phyloP scores from a whole-genome alignment of 768 basidiomycete genomes.

The Termitomyces sp. region DNA sequence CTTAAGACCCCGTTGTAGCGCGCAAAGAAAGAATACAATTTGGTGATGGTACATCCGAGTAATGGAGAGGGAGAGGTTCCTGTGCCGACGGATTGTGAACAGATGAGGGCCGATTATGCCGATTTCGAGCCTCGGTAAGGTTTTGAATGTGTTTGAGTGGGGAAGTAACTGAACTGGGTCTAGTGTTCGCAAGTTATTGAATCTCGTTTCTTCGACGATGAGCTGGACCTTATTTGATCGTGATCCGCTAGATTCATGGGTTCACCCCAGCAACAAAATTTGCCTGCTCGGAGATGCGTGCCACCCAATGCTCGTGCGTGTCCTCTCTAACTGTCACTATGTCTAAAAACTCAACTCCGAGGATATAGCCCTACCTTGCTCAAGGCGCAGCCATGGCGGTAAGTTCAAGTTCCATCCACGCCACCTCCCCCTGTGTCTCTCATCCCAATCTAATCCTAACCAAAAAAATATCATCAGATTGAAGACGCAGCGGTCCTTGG shows the following conservation, averaged over 20 bases:
- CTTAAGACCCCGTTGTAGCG: slow-evolving; percentile 18
- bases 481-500: slow-evolving; percentile 51
- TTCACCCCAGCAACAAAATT: slow-evolving; percentile 39
- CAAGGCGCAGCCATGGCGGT: slow-evolving; percentile 57
- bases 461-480: slow-evolving; percentile 29
- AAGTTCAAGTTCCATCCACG: slow-evolving; percentile 2
- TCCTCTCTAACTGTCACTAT: not conserved
- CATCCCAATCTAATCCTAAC: not conserved
- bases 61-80: slow-evolving; percentile 34
- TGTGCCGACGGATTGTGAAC: slow-evolving; percentile 38
- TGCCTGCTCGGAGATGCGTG: slow-evolving; percentile 52
- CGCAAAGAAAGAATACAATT: slow-evolving; percentile 37
- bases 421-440: not conserved
- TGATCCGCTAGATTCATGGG: slow-evolving; percentile 43
- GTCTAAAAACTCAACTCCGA: too few relatives aligned
- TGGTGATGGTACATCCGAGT: slow-evolving; percentile 42
- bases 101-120: slow-evolving; percentile 43
- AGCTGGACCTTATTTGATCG: slow-evolving; percentile 48
- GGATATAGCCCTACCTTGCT: slow-evolving; percentile 44
- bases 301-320: slow-evolving; percentile 54
- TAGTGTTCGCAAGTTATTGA: slow-evolving; percentile 43
- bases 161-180: not conserved
- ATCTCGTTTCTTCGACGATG: slow-evolving; percentile 40
- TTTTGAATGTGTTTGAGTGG: not conserved
- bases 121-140: slow-evolving; percentile 47